Evolutionary conservation across 2,329 filamentous ascomycete species (phyloP), one percentile per base, ranked within the genome.

Genomic region (Aspergillus hortae): DNA sequence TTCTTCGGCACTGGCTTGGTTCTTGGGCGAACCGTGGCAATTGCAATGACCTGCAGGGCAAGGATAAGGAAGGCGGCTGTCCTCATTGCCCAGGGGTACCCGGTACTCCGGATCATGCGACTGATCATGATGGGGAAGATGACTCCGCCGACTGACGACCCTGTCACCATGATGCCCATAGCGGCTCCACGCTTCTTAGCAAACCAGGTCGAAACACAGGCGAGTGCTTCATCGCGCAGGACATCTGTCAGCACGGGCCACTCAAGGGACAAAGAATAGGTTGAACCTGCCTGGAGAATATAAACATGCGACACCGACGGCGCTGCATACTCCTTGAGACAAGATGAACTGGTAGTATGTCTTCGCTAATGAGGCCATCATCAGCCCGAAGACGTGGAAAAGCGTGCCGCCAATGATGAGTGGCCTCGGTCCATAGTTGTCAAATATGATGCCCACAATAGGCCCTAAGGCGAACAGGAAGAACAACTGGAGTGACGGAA

Each of bases 371-470:
- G 71, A 76, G 1, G 77, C 70, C 78, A 81, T 81, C 78, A 81
- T 81, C 42, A 81, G 63, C 6, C 78, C 78, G 49, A 81, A 77
- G 44, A 80, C 74, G 54, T 81, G 77, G 50, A 81, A 59, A 52
- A 81, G 70, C 6, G 73, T 74, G 10, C 79, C 79, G 42, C 70
- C 61, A 1, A 77, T 27, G 2, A 81, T 63, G 0, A 87, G 69
- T 41, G 71, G 76, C 25, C 77, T 76, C 0, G 84, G 83, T 0
- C 86, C 85, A 53, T 82, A 80, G 49, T 74, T 79, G 60, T 88
- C 85, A 58, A 78, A 86, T 0, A 84, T 44, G 50, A 80, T 81
- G 2, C 85, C 86, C 11, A 82, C 76, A 3, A 87, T 59, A 0
- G 82, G 81, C 0, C 49, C 52, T 46, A 53, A 38, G 40, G 25